These are phyloP conservation scores for Fusarium napiforme DNA, from an alignment of 2,329 filamentous ascomycete species.

Conservation along the genomic window DNA sequence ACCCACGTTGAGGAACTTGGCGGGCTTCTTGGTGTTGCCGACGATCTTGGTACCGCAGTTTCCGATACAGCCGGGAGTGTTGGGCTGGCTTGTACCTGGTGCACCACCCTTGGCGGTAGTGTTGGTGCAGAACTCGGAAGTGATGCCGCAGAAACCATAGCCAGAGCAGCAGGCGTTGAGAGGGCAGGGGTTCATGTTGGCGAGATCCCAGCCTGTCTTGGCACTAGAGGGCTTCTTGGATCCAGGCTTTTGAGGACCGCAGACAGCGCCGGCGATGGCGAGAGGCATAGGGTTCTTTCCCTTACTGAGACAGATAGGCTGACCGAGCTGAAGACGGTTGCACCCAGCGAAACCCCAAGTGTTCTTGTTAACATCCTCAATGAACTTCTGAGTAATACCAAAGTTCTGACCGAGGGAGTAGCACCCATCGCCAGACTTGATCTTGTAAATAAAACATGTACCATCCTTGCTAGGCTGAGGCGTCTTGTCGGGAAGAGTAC, in stretches of 20 bases:
- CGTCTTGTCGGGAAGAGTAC: constrained; percentile 47
- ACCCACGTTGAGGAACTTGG: constrained; percentile 43
- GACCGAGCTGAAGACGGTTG: constrained; percentile 37
- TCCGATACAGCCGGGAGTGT: constrained; percentile 45
- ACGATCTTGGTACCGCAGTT: constrained; percentile 50
- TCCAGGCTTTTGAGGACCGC: constrained; percentile 49
- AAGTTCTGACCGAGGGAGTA: constrained; percentile 45
- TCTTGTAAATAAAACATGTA: constrained; percentile 48
- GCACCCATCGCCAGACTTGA: constrained; percentile 50
- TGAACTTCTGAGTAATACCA: constrained; percentile 50
- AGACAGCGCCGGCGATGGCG: constrained; percentile 45
- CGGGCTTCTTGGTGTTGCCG: constrained; percentile 42
- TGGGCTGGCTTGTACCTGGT: constrained; percentile 42
- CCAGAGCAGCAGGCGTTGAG: constrained; percentile 55
- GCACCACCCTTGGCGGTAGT: constrained; percentile 43
- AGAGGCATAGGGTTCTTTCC: constrained; percentile 51
- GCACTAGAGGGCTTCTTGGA: constrained; percentile 39
- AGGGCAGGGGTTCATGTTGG: constrained; percentile 58
- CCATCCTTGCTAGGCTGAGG: constrained; percentile 52
- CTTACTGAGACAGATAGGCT: constrained; percentile 50
- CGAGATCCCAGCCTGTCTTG: constrained; percentile 47
- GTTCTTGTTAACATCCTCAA: constrained; percentile 52
- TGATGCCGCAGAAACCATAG: constrained; percentile 59
- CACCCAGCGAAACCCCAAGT: constrained; percentile 55
- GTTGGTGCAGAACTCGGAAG: constrained; percentile 55